A percentile compares a stretch with the other conserved stretches of the same genome.
Conservation (phyloP, 495 filamentous ascomycete genomes). For the Daldinia grandis region DNA sequence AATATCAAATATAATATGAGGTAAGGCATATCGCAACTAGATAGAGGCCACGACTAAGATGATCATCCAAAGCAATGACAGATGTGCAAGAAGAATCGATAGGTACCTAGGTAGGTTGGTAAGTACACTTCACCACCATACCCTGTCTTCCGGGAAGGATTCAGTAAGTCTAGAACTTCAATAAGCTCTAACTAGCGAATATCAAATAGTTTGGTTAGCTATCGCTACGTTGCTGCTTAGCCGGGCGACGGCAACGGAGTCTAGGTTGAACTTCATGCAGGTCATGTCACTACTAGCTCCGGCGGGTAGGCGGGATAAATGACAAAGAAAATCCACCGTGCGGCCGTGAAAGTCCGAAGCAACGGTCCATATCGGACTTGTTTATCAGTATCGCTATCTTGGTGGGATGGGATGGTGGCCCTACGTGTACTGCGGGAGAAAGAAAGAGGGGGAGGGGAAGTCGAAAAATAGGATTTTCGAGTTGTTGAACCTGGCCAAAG, state of each 20-base stretch:
- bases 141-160: slow-evolving; percentile 1
- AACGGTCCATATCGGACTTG: slow-evolving; percentile 29
- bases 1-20: background rate
- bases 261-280: slow-evolving; percentile 43
- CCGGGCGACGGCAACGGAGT: slow-evolving; percentile 33
- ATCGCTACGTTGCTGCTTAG: slow-evolving; percentile 19
- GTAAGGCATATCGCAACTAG: slow-evolving; percentile 7
- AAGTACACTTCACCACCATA: background rate
- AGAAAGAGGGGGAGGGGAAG: slow-evolving; percentile 8
- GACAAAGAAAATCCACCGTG: slow-evolving; percentile 17
- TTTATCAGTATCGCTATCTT: slow-evolving; percentile 6
- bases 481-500: background rate
- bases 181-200: background rate
- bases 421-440: slow-evolving; percentile 9
- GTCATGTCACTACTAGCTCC: slow-evolving; percentile 45
- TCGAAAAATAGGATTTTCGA: background rate
- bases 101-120: background rate
- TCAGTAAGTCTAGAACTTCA: slow-evolving; percentile 16
- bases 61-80: background rate
- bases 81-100: background rate
- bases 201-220: slow-evolving; percentile 4
- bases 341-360: slow-evolving; percentile 31
- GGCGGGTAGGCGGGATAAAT: slow-evolving; percentile 51
- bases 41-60: background rate
- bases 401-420: slow-evolving; percentile 11